Evolutionary conservation across 768 basidiomycete species (phyloP).

Genomic region (Coprinopsis sp.): DNA sequence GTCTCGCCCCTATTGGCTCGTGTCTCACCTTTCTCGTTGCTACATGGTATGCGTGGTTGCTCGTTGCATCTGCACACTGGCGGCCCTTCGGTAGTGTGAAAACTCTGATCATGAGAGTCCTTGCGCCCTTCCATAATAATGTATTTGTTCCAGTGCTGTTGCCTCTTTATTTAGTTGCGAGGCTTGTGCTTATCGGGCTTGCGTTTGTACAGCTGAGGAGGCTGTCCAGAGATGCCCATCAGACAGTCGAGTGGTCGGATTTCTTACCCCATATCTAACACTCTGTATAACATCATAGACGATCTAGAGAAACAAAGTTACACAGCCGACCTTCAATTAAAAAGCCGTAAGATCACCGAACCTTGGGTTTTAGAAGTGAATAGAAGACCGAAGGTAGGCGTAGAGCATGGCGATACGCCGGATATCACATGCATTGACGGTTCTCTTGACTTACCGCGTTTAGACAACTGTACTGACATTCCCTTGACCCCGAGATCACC

Average conservation of each 20-base stretch:
- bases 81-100: not conserved
- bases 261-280: constrained; percentile 11
- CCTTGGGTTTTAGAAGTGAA: too few species aligned
- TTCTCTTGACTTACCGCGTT: too few species aligned
- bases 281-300: too few species aligned
- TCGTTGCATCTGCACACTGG: not conserved
- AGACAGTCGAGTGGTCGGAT: constrained; percentile 6
- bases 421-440: too few species aligned
- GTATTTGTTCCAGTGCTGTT: constrained; percentile 3
- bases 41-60: constrained; percentile 8
- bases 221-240: not conserved
- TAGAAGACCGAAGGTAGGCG: too few species aligned
- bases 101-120: not conserved
- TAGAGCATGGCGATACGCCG: too few species aligned
- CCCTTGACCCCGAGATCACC: too few species aligned
- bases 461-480: too few species aligned
- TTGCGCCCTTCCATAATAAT: constrained; percentile 3
- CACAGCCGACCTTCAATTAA: too few species aligned
- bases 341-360: too few species aligned
- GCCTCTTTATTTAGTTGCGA: constrained; percentile 6
- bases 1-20: not conserved
- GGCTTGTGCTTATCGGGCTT: constrained; percentile 6
- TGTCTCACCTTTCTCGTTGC: constrained; percentile 1
- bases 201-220: constrained; percentile 8
- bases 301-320: too few species aligned